Evolutionary conservation across 2,329 filamentous ascomycete genomes (phyloP), one percentile per base, ranked within the genome.

Genomic region (Fusarium succisae): DNA sequence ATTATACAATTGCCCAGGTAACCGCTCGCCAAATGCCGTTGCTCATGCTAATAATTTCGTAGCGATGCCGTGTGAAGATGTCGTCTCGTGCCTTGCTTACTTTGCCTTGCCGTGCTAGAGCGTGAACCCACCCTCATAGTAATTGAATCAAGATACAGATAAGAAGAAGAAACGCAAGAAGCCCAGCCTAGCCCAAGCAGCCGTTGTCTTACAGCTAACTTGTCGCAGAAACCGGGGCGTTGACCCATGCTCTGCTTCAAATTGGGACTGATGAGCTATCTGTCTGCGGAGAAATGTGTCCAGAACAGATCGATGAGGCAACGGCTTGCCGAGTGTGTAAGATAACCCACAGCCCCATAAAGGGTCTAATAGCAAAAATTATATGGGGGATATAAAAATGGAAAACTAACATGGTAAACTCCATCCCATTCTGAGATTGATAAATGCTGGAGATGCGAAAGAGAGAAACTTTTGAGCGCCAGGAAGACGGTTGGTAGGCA

Each of bases 401-500:
- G 8, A 55, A 22, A 55, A 41, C 18, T 57, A 57, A 65, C 17
- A 65, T 51, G 45, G 57, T 63, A 54, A 76, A 76, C 73, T 76
- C 73, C 76, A 64, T 58, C 67, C 69, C 45, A 51, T 30, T 55
- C 58, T 73, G 58, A 41, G 44, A 35, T 69, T 56, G 47, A 63
- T 65, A 63, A 72, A 74, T 74, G 71, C 54, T 71, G 60, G 66
- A 66, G 56, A 76, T 75, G 72, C 63, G 62, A 66, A 30, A 59
- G 57, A 50, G 26, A 50, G 63, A 75, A 72, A 77, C 76, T 77
- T 77, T 77, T 77, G 59, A 75, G 74, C 76, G 76, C 76, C 76
- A 66, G 67, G 72, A 64, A 70, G 44, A 50, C 56, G 45, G 60
- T 65, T 44, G 41, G 30, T 54, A 55, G 28, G 54, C 30, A 32